Percentiles rank a stretch among this genome's conserved stretches.
phyloP scores from a whole-genome alignment of 1,139 yeast species.

The Taiozyma sp. region DNA sequence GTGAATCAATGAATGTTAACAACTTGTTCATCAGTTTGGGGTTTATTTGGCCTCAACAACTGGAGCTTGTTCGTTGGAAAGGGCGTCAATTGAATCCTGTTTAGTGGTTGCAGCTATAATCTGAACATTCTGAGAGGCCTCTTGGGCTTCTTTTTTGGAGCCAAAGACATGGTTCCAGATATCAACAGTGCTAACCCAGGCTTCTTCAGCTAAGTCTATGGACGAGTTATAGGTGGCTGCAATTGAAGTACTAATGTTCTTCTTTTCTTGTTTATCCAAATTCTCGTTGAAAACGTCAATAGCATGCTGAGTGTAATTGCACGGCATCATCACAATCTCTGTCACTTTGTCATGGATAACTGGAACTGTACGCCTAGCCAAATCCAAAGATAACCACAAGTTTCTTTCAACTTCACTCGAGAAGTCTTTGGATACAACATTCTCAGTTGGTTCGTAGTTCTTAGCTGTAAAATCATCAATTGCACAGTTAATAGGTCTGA shows the following conservation, averaged over 20 bases:
- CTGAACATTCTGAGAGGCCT: background rate
- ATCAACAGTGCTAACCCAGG: constrained; percentile 10
- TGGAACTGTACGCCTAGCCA: constrained; percentile 30
- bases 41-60: background rate
- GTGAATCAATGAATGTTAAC: background rate
- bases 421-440: constrained; percentile 37
- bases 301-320: constrained; percentile 26
- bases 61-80: background rate
- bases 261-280: constrained; percentile 26
- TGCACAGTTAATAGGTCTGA: constrained; percentile 54
- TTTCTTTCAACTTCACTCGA: constrained; percentile 53
- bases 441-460: constrained; percentile 40
- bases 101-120: background rate
- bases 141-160: background rate
- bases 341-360: constrained; percentile 19
- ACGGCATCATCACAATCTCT: constrained; percentile 25
- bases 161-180: constrained; percentile 9
- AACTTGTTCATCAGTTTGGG: background rate
- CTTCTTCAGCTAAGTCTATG: constrained; percentile 20
- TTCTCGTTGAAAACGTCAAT: constrained; percentile 29
- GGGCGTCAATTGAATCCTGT: background rate
- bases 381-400: constrained; percentile 37
- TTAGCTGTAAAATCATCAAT: constrained; percentile 42
- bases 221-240: constrained; percentile 26
- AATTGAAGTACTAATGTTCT: constrained; percentile 22